A percentile compares a stretch with the other conserved stretches of the same genome.
Evolutionary conservation across 2,329 filamentous ascomycete species (phyloP).

Genomic region (Fusarium vanettenii): DNA sequence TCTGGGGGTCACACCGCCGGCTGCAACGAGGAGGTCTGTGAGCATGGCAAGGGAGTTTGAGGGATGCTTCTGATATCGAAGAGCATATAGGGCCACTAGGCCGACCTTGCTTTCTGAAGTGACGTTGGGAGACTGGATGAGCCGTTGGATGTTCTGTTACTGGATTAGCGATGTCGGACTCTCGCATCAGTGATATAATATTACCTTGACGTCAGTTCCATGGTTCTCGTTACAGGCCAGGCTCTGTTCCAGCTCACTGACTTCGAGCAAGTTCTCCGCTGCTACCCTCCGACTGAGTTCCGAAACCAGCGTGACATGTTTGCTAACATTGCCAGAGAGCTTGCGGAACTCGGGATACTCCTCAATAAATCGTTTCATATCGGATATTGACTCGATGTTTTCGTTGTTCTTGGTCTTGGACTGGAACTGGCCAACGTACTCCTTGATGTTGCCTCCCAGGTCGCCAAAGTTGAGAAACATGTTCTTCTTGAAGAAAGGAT

Average conservation of each 20-base stretch:
- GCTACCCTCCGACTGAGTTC: constrained; percentile 91
- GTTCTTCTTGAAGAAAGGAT: constrained; percentile 98
- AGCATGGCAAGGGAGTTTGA: constrained; percentile 87
- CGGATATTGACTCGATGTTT: constrained; percentile 95
- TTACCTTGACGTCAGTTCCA: constrained; percentile 87
- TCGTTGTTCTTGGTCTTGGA: constrained; percentile 96
- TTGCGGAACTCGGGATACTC: constrained; percentile 99
- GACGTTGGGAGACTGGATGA: constrained; percentile 85
- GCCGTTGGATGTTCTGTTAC: constrained; percentile 79
- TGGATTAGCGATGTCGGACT: constrained; percentile 35
- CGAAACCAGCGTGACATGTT: constrained; percentile 95
- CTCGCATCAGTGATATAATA: constrained; percentile 56
- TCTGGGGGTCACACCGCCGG: constrained; percentile 81
- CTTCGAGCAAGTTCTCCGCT: constrained; percentile 88
- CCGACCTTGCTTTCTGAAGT: constrained; percentile 86
- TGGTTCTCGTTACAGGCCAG: constrained; percentile 98
- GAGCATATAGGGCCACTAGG: constrained; percentile 91
- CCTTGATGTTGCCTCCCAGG: constrained; percentile 94
- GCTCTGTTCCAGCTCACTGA: constrained; percentile 96
- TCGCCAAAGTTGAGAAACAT: constrained; percentile 99
- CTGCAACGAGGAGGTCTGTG: constrained; percentile 85
- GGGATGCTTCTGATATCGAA: constrained; percentile 89
- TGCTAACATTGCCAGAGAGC: constrained; percentile 96
- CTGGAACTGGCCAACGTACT: constrained; percentile 98
- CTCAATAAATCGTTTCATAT: constrained; percentile 99